These are phyloP conservation scores for Vaccinium vitisidaea DNA, from an alignment of 148 eudicot species.

Conservation along the genomic window DNA sequence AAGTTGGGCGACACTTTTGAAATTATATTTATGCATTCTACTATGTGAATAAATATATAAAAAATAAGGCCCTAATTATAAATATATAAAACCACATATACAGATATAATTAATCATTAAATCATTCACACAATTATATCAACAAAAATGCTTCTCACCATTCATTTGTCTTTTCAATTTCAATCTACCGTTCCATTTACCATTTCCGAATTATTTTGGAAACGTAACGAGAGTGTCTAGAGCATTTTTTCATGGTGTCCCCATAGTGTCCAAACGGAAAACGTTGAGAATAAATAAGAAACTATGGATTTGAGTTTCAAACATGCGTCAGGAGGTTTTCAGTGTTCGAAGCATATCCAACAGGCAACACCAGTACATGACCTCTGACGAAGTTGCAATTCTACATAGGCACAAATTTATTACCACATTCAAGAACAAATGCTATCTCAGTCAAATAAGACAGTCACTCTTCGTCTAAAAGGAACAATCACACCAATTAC, in stretches of 20 bases:
- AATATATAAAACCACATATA: background rate
- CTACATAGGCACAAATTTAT: background rate
- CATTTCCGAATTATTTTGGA: background rate
- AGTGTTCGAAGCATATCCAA: too few species aligned
- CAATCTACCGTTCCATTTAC: background rate
- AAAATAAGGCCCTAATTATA: background rate
- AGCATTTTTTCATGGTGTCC: background rate
- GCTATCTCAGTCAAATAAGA: background rate
- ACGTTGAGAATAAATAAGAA: background rate
- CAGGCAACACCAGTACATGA: background rate
- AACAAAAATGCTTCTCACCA: background rate
- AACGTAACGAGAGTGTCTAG: background rate
- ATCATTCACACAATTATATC: background rate
- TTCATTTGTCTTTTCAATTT: background rate
- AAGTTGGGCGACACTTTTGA: background rate
- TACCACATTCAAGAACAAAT: constrained; percentile 5
- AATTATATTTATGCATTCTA: background rate
- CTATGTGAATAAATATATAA: background rate
- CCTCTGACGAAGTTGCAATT: background rate
- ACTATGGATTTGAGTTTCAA: background rate
- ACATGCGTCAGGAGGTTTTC: background rate
- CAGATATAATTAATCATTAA: background rate
- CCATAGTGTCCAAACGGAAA: background rate
- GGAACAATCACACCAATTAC: background rate
- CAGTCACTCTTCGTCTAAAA: background rate